Evolutionary conservation across 345 rosid genomes (phyloP).

Genomic region (Populus davidiana): DNA sequence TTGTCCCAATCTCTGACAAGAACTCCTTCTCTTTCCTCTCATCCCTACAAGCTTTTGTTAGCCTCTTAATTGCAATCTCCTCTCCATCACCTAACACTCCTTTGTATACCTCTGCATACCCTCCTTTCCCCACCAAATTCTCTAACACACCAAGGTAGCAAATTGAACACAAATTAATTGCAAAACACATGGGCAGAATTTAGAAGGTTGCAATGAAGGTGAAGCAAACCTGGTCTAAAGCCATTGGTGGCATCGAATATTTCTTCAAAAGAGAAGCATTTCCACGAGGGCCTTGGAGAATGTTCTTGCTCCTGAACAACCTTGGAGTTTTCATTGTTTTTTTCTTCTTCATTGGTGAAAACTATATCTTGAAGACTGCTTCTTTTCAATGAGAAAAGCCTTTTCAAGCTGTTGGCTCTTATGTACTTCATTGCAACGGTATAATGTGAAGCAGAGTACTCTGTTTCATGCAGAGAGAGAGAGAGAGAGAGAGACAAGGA

Average conservation of each 20-base stretch:
- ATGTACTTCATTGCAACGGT: conserved; percentile 64
- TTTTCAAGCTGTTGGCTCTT: conserved; percentile 73
- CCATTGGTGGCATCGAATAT: conserved; percentile 67
- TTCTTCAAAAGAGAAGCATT: conserved; percentile 85
- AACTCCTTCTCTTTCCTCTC: conserved; percentile 93
- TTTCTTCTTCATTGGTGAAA: conserved; percentile 28
- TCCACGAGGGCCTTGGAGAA: conserved; percentile 71
- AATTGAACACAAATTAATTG: neutral
- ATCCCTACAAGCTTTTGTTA: conserved; percentile 61
- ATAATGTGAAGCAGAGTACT: conserved; percentile 15
- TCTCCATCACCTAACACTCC: conserved; percentile 53
- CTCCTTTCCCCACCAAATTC: conserved; percentile 84
- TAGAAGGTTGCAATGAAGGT: neutral
- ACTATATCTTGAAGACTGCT: conserved; percentile 47
- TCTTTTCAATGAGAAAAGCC: conserved; percentile 69
- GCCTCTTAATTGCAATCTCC: conserved; percentile 80
- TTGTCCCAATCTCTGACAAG: conserved; percentile 87
- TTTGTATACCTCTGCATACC: conserved; percentile 87
- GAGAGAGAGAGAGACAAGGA: too few species aligned
- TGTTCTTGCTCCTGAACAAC: conserved; percentile 33
- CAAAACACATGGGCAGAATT: neutral
- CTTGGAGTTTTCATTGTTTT: conserved; percentile 19
- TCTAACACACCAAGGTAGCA: conserved; percentile 31
- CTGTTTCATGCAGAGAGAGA: conserved; percentile 23
- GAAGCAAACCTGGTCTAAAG: conserved; percentile 57